Evolutionary conservation across 768 basidiomycete genomes (phyloP), one percentile per base, ranked within the genome.

Genomic region (Pisolithus microcarpus): DNA sequence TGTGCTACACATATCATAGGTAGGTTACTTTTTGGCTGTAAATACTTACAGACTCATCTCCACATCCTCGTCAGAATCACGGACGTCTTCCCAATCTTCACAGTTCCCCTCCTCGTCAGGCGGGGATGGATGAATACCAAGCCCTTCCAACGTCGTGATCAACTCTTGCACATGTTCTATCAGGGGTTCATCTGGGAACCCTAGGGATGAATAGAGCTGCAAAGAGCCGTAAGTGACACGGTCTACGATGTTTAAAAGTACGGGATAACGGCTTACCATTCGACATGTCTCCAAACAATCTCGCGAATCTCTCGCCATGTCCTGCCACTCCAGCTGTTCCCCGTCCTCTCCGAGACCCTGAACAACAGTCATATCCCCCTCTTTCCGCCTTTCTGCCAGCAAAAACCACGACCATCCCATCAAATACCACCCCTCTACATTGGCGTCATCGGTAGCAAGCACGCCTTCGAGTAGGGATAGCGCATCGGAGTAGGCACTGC

Each of bases 381-480:
- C 81, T 53, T 79, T 75, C 7, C 80, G 80, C 53, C 84, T 78
- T 64, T 87, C 85, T 0, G 82, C 78, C 79, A 88, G 82, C 43
- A 94, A 70, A 71, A 82, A 91, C 74, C 89, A 91, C 56, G 87
- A 86, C 91, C 91, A 96, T 48, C 91, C 92, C 67, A 94, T 91
- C 26, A 95, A 79, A 62, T 95, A 95, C 84, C 92, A 94, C 1
- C 85, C 92, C 58, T 94, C 91, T 11, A 92, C 84, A 48, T 90
- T 85, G 61, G 89, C 78, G 56, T 92, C 88, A 65, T 94, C 91
- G 0, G 82, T 68, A 9, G 84, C 78, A 68, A 93, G 82, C 9
- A 93, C 75, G 11, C 85, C 87, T 40, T 88, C 81, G 24, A 95
- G 68, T 13, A 93, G 81, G 10, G 84, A 66, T 5, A 94, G 68